phyloP scores from a whole-genome alignment of 495 filamentous ascomycete genomes.

The Tuber microsphaerosporum region DNA sequence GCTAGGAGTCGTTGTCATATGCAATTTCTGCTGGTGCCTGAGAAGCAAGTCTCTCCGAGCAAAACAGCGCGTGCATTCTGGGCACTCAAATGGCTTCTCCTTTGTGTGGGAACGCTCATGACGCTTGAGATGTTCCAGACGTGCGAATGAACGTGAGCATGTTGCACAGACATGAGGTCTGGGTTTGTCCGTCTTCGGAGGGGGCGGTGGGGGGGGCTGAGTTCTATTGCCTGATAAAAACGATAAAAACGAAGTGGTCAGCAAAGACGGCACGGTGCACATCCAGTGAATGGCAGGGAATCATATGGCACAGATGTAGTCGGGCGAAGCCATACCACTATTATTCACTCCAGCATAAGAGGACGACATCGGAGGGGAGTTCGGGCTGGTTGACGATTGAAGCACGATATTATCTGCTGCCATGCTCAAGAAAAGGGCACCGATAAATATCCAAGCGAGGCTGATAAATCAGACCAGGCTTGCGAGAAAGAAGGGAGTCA shows the following conservation, averaged over 20 bases:
- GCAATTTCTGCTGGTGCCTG: conserved; percentile 96
- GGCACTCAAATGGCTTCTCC: conserved; percentile 98
- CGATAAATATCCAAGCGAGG: conserved; percentile 19
- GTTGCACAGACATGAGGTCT: conserved; percentile 91
- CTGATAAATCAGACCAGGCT: conserved; percentile 34
- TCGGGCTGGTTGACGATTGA: conserved; percentile 31
- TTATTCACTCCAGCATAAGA: conserved; percentile 33
- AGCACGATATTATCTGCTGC: conserved; percentile 35
- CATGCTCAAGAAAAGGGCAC: conserved; percentile 33
- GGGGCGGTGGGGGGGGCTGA: conserved; percentile 30
- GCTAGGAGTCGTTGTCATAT: conserved; percentile 89
- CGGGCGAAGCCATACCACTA: conserved; percentile 35
- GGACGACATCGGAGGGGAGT: conserved; percentile 33
- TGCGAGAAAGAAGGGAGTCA: conserved; percentile 27
- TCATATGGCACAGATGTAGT: conserved; percentile 29
- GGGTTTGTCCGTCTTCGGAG: conserved; percentile 94
- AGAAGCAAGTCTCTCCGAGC: conserved; percentile 86
- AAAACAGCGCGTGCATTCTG: conserved; percentile 91
- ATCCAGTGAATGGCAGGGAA: conserved; percentile 17
- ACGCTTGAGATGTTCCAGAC: conserved; percentile 93
- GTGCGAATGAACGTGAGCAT: conserved; percentile 85
- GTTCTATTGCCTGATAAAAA: conserved; percentile 30
- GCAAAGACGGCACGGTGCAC: conserved; percentile 16
- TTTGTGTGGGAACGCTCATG: conserved; percentile 99
- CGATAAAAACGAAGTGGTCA: conserved; percentile 24